These are phyloP conservation scores for Cladorrhinum sp. DNA, from an alignment of 2,329 filamentous ascomycete genomes.

Conservation along the genomic window DNA sequence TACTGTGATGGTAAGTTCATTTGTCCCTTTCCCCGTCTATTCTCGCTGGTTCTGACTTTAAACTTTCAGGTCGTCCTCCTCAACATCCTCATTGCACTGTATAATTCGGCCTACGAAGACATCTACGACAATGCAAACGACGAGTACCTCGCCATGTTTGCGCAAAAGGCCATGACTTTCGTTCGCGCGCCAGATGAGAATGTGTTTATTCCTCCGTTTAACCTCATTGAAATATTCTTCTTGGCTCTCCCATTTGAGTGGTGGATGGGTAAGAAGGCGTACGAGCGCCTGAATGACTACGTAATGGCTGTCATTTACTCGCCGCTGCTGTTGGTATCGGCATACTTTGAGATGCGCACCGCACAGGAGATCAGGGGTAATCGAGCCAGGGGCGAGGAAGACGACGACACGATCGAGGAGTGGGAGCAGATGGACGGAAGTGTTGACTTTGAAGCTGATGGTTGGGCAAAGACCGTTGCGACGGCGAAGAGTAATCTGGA, in stretches of 20 bases:
- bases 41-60: constrained; percentile 6
- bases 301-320: constrained; percentile 86
- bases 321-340: constrained; percentile 76
- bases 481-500: constrained; percentile 78
- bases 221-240: constrained; percentile 81
- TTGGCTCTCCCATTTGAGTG: constrained; percentile 84
- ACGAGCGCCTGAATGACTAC: constrained; percentile 80
- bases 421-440: constrained; percentile 81
- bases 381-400: constrained; percentile 74
- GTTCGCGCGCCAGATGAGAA: constrained; percentile 97
- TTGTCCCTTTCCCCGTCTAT: not conserved
- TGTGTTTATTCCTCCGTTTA: constrained; percentile 94
- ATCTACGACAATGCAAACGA: constrained; percentile 92
- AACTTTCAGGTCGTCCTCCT: constrained; percentile 62
- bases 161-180: constrained; percentile 94
- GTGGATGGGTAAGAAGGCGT: constrained; percentile 77
- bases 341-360: constrained; percentile 64
- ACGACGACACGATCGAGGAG: constrained; percentile 85
- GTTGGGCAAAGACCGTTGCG: constrained; percentile 79
- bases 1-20: constrained; percentile 74
- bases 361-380: constrained; percentile 70
- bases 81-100: constrained; percentile 95
- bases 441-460: constrained; percentile 76
- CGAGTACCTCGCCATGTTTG: constrained; percentile 90
- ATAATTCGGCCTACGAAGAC: constrained; percentile 94